Percentiles rank a stretch among this genome's conserved stretches.
Conservation (phyloP, 139 green algal species). For the Haematococcus lacustris region DNA sequence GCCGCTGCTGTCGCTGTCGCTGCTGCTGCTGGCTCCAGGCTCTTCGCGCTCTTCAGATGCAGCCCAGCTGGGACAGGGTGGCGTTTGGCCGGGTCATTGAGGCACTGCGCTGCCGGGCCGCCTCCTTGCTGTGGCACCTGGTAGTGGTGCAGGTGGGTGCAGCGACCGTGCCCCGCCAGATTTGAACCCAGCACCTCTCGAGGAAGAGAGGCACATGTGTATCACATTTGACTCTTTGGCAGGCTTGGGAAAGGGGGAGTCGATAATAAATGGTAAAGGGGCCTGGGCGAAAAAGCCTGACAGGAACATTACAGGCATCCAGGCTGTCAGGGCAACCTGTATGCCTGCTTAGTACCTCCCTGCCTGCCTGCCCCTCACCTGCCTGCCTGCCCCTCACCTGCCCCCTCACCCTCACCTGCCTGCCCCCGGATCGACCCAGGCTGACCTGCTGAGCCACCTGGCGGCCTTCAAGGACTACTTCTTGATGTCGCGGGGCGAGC, state of each 20-base stretch:
- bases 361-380: background rate
- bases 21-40: too few relatives aligned
- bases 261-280: background rate
- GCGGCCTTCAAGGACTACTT: slow-evolving; percentile 72
- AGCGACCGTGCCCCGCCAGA: too few relatives aligned
- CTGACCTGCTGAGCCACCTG: slow-evolving; percentile 67
- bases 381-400: background rate
- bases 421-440: slow-evolving; percentile 7
- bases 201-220: background rate
- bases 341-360: background rate
- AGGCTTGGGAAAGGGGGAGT: background rate
- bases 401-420: background rate
- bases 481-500: slow-evolving; percentile 71
- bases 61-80: slow-evolving; percentile 34
- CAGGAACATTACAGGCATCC: background rate
- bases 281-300: background rate
- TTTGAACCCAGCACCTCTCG: too few relatives aligned
- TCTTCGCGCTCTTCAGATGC: slow-evolving; percentile 39
- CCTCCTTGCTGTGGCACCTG: slow-evolving; percentile 67
- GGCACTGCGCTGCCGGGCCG: slow-evolving; percentile 48
- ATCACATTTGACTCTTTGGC: background rate
- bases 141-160: slow-evolving; percentile 45
- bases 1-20: too few relatives aligned
- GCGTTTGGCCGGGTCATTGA: slow-evolving; percentile 55
- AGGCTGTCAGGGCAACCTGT: background rate